A percentile compares a stretch with the other conserved stretches of the same genome.
Conservation (phyloP, 2,329 filamentous ascomycete genomes). For the Aspergillus brasiliensis region DNA sequence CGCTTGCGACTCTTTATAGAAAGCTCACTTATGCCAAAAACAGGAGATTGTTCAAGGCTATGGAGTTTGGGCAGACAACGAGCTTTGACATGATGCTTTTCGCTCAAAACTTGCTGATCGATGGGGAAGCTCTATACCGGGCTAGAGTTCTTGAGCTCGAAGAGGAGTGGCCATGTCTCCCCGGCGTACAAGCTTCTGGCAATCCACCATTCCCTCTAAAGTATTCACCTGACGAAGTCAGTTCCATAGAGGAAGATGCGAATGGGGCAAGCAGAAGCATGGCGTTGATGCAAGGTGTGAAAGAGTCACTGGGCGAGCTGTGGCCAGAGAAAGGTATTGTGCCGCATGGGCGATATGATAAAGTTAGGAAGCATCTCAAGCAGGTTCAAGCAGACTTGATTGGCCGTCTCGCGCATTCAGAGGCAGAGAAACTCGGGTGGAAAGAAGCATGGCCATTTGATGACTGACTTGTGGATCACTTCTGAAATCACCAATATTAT, state of each 20-base stretch:
- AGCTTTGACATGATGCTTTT: constrained; percentile 18
- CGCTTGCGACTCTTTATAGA: constrained; percentile 14
- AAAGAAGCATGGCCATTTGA: constrained; percentile 36
- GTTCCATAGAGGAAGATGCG: constrained; percentile 13
- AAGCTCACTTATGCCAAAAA: constrained; percentile 12
- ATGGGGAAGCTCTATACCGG: constrained; percentile 17
- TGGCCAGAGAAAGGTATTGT: constrained; percentile 22
- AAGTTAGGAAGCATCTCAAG: constrained; percentile 14
- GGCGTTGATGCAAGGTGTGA: constrained; percentile 16
- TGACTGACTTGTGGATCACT: not conserved
- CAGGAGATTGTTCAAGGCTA: constrained; percentile 11
- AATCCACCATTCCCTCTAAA: constrained; percentile 13
- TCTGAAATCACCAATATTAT: not conserved
- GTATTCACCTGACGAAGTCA: constrained; percentile 11
- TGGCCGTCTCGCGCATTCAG: constrained; percentile 11
- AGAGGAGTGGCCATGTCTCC: constrained; percentile 14
- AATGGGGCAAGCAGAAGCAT: constrained; percentile 13
- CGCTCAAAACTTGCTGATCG: constrained; percentile 17
- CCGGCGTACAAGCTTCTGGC: constrained; percentile 13
- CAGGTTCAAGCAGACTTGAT: constrained; percentile 17
- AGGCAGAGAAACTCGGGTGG: constrained; percentile 16
- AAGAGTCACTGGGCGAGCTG: constrained; percentile 12
- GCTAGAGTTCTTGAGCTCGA: constrained; percentile 12
- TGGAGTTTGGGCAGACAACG: constrained; percentile 14
- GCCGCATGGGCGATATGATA: constrained; percentile 15